Evolutionary conservation across 1,139 yeast species (phyloP), one percentile per base, ranked within the genome.

Genomic region (Blastobotrys malaysiensis): DNA sequence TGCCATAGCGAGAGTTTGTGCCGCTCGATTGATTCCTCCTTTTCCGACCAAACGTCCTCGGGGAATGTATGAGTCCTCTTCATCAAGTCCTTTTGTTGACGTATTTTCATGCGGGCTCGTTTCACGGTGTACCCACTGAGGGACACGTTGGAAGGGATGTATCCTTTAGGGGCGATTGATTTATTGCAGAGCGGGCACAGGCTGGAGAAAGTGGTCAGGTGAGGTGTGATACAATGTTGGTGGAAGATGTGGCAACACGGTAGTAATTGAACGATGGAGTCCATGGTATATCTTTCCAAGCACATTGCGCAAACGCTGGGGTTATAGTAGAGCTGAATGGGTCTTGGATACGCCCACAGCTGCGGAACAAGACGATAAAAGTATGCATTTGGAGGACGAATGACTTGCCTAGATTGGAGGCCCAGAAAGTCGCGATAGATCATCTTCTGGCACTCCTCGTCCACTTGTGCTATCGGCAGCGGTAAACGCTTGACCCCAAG

Each of bases 101-200:
- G 39, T 31, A 31, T 31, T n/a, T 31, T 31, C 16, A 2, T 11
- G 16, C 39, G 39, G 5, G 39, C 39, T 7, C 39, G 39, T n/a
- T 31, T 16, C 3, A 31, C 16, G 4, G 39, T 31, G 39, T 31
- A 31, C 11, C 13, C 39, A 13, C 39, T 13, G 36, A 54, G 43
- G 5, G 13, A 11, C 3, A 54, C 52, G 7, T 50, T 51, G 0
- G 56, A 54, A 1, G 56, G 56, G 19, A 51, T 43, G 43, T 51
- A 54, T 11, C 56, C 56, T 9, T 39, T 11, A 4, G 49, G 52
- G 27, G 51, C 14, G 22, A 53, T 49, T 2, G 48, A 39, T 16
- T 19, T 31, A 27, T 54, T 54, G 43, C 56, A 54, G 14, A 54
- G 45, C 26, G 56, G 56, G 18, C 56, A 54, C 16, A 54, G 48